phyloP scores from a whole-genome alignment of 306 rosid genomes.

The Psophocarpus tetragonolobus region DNA sequence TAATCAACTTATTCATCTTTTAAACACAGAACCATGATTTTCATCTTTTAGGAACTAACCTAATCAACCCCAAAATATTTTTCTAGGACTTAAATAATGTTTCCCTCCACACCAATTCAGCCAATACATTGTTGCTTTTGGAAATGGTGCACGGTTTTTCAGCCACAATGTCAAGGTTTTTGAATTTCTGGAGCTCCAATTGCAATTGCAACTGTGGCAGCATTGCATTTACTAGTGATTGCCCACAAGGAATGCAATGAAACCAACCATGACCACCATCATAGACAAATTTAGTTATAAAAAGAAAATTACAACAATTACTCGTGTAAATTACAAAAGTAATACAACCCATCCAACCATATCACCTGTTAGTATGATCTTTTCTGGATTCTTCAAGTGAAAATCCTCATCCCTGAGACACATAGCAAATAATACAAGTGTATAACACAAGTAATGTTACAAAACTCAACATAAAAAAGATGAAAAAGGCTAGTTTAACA shows the following conservation, averaged over 20 bases:
- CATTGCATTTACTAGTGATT: no score
- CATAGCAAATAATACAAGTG: constrained; percentile 9
- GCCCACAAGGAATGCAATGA: no score
- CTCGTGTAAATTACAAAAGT: no score
- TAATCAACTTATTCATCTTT: no score
- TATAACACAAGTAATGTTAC: not conserved
- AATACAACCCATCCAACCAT: not conserved
- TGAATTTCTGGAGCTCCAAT: no score
- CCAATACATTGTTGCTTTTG: no score
- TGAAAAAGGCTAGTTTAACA: not conserved
- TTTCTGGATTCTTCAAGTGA: constrained; percentile 59
- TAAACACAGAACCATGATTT: not conserved
- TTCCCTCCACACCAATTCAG: no score
- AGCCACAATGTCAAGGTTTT: no score
- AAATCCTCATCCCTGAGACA: constrained; percentile 51
- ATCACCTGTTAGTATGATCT: constrained; percentile 70
- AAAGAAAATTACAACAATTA: no score
- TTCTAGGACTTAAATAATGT: not conserved
- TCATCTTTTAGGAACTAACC: not conserved
- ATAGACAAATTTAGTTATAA: not conserved
- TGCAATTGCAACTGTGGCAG: no score
- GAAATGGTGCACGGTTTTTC: no score
- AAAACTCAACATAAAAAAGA: not conserved
- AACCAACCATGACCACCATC: no score
- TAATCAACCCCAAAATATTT: not conserved